Evolutionary conservation across 2,329 filamentous ascomycete genomes (phyloP), one percentile per base, ranked within the genome.

Genomic region (Aureobasidium sp.): DNA sequence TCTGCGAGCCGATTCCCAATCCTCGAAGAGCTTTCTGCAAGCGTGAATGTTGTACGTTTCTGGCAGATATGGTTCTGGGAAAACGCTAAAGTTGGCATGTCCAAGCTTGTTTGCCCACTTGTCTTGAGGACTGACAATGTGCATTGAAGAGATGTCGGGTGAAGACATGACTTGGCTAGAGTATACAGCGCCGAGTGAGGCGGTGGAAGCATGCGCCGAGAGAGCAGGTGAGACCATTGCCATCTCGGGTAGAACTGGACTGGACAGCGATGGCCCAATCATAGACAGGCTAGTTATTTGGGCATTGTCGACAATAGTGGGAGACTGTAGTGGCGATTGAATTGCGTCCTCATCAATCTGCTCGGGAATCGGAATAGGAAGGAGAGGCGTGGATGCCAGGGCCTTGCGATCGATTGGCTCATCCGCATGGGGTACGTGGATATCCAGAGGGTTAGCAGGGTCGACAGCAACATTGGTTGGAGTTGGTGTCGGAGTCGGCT

Each of bases 51-150:
- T 84, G 64, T 83, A 83, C 2, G 70, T 70, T 17, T 84, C 80
- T 0, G 90, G 87, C 9, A 83, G 74, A 69, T 96, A 96, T 0
- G 92, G 93, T 70, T 86, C 83, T 0, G 92, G 92, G 23, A 83
- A 77, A 66, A 97, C 95, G 67, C 84, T 92, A 72, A 95, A 96
- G 76, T 97, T 96, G 65, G 92, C 92, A 71, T 97, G 92, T 29
- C 93, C 93, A 15, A 97, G 83, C 60, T 84, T 85, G 69, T 87
- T 84, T 0, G 89, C 87, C 93, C 93, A 96, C 65, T 87, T 84
- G 70, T 95, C 90, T 53, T 85, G 80, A 6, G 85, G 83, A 60
- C 88, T 84, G 33, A 72, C 70, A n/a, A 84, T 76, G 58, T 86
- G 76, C 64, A 91, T 84, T 4, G 83, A 80, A 4, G 85, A 83